These are phyloP conservation scores for Lactifluus rugatus DNA, from an alignment of 768 basidiomycete species.

Conservation along the genomic window DNA sequence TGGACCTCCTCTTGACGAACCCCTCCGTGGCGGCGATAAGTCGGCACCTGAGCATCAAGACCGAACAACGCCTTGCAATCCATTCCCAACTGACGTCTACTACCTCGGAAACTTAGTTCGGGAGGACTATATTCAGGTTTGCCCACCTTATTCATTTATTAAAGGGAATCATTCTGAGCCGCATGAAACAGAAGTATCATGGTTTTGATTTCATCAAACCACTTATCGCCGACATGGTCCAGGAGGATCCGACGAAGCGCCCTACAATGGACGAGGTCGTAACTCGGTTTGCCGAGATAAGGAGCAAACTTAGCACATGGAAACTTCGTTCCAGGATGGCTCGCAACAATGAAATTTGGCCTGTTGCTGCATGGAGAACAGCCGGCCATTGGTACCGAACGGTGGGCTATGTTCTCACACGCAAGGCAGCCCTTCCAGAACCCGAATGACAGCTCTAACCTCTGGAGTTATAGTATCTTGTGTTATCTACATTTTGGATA, in stretches of 20 bases:
- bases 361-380: not conserved
- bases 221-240: slow-evolving; percentile 27
- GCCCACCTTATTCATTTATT: not conserved
- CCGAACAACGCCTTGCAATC: slow-evolving; percentile 3
- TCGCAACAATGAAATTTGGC: slow-evolving; percentile 6
- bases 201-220: slow-evolving; percentile 8
- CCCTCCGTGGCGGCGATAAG: slow-evolving; percentile 22
- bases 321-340: slow-evolving; percentile 13
- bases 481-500: not conserved
- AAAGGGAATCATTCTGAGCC: not conserved
- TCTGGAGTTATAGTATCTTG: not conserved
- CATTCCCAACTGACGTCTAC: slow-evolving; percentile 24
- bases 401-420: not conserved
- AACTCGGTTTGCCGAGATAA: not conserved
- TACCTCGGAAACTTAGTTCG: slow-evolving; percentile 22
- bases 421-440: slow-evolving; percentile 10
- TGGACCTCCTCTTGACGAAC: slow-evolving; percentile 11
- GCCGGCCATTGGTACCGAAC: slow-evolving; percentile 4
- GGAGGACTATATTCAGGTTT: slow-evolving; percentile 12
- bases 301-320: not conserved
- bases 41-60: slow-evolving; percentile 22
- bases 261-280: slow-evolving; percentile 21
- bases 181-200: slow-evolving; percentile 1
- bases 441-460: not conserved
- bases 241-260: slow-evolving; percentile 27